Evolutionary conservation across 129 eudicot species (phyloP), one percentile per base, ranked within the genome.

Genomic region (carrot (Daucus carota)): DNA sequence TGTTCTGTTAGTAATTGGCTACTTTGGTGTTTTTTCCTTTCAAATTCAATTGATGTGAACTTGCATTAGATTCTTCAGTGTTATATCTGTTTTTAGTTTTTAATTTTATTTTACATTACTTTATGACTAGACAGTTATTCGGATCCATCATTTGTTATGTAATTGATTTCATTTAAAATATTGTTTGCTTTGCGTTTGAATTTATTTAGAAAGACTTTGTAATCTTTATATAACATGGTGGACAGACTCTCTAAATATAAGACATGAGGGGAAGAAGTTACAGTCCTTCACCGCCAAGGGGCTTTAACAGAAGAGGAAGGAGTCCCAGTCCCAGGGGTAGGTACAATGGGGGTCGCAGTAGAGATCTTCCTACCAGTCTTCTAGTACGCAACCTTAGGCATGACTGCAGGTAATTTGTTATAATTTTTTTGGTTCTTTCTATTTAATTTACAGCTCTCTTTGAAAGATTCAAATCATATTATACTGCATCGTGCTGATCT

Each of bases 351-450:
- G 85, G 90, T 57, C 89, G 95, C 68, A 85, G 83, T 17, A 86
- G 90, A 63, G 97, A 92, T 85, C 89, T 84, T 42, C 97, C 99
- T 0, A 91, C 99, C 13, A 94, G 97, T 81, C 92, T 94, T 52
- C 77, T 94, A 66, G 99, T 94, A 52, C 97, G 99, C 66, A 94
- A 94, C 83, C 99, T 94, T 79, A 97, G 97, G 75, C 99, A 86
- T 83, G 99, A 94, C 72, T 94, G 99, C 83, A 81, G 99, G 99
- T 91, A 78, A 79, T 77, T 70, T 81, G 70, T 73, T 32, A n/a
- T 24, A 8, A 31, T 6, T 32, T 62, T 24, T 31, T 66, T 17
- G 15, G 26, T 45, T 63, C 14, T 6, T 11, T 11, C 72, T 40
- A 32, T 26, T 18, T 33, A 6, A 50, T 6, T 20, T 50, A 50